These are phyloP conservation scores for Cercophora samala DNA, from an alignment of 495 filamentous ascomycete species.

Conservation along the genomic window DNA sequence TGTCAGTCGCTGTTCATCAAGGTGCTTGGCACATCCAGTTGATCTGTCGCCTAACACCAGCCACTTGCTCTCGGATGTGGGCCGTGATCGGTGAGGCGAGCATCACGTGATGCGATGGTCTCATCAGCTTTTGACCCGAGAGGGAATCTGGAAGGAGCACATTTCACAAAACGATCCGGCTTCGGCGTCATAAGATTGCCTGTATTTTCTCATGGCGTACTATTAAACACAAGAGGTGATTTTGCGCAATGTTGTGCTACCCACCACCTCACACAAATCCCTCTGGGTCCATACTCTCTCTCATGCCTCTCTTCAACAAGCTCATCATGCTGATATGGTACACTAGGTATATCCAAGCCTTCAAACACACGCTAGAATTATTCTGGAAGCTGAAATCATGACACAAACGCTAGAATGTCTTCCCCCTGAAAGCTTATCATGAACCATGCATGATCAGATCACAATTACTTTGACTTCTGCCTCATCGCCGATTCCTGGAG, in stretches of 20 bases:
- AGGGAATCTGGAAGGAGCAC: neutral
- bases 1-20: conserved; percentile 4
- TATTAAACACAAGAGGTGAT: neutral
- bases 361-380: neutral
- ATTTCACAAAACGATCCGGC: too few relatives aligned
- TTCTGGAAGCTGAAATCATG: conserved; percentile 1
- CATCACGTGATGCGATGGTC: neutral
- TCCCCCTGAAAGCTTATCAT: conserved; percentile 2
- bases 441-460: conserved; percentile 3
- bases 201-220: too few relatives aligned
- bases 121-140: conserved; percentile 1
- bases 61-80: neutral
- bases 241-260: neutral
- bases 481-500: neutral
- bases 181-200: neutral
- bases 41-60: neutral
- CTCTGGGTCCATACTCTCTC: too few relatives aligned
- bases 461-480: neutral
- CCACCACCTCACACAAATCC: neutral
- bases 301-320: neutral
- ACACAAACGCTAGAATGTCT: neutral
- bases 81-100: conserved; percentile 3
- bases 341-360: neutral
- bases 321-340: neutral
- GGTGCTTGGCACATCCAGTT: neutral